phyloP scores from a whole-genome alignment of 2,329 filamentous ascomycete species.

The Herpotrichia juniperi region DNA sequence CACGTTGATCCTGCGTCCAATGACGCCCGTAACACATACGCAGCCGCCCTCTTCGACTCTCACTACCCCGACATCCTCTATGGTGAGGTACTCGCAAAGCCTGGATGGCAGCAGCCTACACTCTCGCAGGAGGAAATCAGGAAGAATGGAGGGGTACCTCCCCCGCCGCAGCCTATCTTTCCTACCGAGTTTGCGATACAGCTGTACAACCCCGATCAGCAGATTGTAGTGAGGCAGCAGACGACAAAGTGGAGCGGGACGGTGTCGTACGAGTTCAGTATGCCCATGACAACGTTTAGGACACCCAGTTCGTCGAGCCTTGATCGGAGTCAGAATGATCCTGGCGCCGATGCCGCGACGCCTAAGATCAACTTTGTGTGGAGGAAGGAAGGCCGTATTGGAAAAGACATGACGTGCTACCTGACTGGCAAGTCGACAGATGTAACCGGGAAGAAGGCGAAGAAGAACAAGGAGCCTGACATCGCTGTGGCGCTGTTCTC shows the following conservation, averaged over 20 bases:
- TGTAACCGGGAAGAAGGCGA: slow-evolving; percentile 66
- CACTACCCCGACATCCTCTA: slow-evolving; percentile 82
- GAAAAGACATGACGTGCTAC: slow-evolving; percentile 87
- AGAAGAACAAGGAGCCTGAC: slow-evolving; percentile 84
- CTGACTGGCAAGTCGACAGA: slow-evolving; percentile 78
- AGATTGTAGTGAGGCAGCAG: slow-evolving; percentile 72
- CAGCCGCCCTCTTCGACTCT: slow-evolving; percentile 82
- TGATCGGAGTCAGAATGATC: slow-evolving; percentile 73
- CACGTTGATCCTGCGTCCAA: slow-evolving; percentile 74
- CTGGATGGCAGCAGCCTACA: slow-evolving; percentile 83
- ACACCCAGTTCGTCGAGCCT: slow-evolving; percentile 78
- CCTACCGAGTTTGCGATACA: slow-evolving; percentile 83
- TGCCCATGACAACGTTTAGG: slow-evolving; percentile 85
- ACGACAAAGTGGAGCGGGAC: slow-evolving; percentile 80
- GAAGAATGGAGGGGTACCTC: slow-evolving; percentile 67
- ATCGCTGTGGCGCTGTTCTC: slow-evolving; percentile 89
- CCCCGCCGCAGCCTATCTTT: slow-evolving; percentile 72
- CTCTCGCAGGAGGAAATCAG: slow-evolving; percentile 82
- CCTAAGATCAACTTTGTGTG: slow-evolving; percentile 86
- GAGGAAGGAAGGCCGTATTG: slow-evolving; percentile 85
- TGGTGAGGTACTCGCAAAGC: slow-evolving; percentile 82
- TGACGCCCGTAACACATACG: slow-evolving; percentile 81
- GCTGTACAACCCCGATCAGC: slow-evolving; percentile 92
- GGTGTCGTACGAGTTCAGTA: slow-evolving; percentile 88
- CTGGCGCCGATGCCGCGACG: slow-evolving; percentile 56